These are phyloP conservation scores for Sugiyamaella castrensis DNA, from an alignment of 1,139 yeast genomes.

Conservation along the genomic window DNA sequence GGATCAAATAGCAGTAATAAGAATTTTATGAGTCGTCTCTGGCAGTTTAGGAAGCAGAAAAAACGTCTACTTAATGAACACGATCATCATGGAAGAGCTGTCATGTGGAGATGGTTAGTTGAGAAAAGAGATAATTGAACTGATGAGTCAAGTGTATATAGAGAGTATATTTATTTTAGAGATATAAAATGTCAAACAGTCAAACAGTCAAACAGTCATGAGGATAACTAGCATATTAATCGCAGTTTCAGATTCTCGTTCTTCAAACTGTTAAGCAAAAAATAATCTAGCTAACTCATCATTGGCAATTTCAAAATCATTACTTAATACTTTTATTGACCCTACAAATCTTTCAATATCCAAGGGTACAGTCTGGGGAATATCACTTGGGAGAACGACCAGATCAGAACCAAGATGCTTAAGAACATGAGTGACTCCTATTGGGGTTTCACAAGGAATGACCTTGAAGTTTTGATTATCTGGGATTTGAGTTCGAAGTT, in stretches of 20 bases:
- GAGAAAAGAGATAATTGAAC: constrained; percentile 15
- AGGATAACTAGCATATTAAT: too few species aligned
- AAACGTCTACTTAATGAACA: constrained; percentile 4
- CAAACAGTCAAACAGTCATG: too few species aligned
- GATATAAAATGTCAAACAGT: neutral
- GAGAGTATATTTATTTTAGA: neutral
- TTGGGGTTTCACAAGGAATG: constrained; percentile 34
- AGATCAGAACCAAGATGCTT: constrained; percentile 34
- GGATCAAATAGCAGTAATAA: too few species aligned
- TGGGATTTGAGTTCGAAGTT: constrained; percentile 25
- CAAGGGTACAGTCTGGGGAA: constrained; percentile 18
- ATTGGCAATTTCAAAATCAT: constrained; percentile 19
- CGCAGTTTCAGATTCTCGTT: too few species aligned
- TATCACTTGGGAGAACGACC: constrained; percentile 30
- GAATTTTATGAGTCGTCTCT: too few species aligned
- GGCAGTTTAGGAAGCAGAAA: too few species aligned
- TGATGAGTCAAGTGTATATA: neutral
- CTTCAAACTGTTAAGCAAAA: constrained; percentile 7
- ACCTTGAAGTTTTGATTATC: constrained; percentile 25
- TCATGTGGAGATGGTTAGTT: constrained; percentile 25
- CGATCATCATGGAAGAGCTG: constrained; percentile 14
- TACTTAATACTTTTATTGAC: constrained; percentile 19
- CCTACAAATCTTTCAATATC: constrained; percentile 31
- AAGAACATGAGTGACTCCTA: constrained; percentile 34
- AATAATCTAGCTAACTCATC: constrained; percentile 20